Percentiles rank a stretch among this genome's conserved stretches.
phyloP scores from a whole-genome alignment of 1,284 basidiomycete species.

The Inonotus obliquus region DNA sequence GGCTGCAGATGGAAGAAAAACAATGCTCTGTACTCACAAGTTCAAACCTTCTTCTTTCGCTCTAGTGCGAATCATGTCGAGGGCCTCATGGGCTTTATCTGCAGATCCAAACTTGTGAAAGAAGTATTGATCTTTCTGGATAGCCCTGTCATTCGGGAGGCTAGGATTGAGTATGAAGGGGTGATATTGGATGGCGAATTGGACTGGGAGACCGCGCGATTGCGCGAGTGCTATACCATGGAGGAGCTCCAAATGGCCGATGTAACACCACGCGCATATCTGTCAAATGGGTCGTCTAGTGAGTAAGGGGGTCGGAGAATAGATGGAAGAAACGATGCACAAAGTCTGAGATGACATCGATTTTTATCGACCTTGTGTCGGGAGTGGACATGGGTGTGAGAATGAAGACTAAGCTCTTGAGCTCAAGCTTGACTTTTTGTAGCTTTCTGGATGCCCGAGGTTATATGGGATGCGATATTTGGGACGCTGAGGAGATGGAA shows the following conservation, averaged over 20 bases:
- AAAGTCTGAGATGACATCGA: constrained; percentile 4
- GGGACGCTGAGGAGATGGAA: neutral
- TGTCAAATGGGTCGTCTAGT: constrained; percentile 24
- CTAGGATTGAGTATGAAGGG: constrained; percentile 64
- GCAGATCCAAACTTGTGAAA: constrained; percentile 45
- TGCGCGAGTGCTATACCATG: constrained; percentile 51
- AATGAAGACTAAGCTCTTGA: neutral
- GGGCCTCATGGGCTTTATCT: constrained; percentile 43
- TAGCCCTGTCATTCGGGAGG: constrained; percentile 39
- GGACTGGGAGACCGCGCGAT: constrained; percentile 55
- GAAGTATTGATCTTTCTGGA: constrained; percentile 49
- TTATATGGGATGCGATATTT: neutral
- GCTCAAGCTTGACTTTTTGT: neutral
- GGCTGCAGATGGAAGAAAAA: neutral
- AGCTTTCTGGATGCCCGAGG: neutral
- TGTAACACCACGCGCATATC: constrained; percentile 72
- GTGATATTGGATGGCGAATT: constrained; percentile 70
- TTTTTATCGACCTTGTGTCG: neutral
- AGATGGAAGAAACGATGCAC: neutral
- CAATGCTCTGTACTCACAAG: constrained; percentile 46
- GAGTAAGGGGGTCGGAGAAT: neutral
- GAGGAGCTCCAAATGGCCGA: constrained; percentile 68
- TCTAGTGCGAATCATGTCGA: constrained; percentile 43
- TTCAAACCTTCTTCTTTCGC: constrained; percentile 59
- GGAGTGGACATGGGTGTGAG: neutral